A percentile compares a stretch with the other conserved stretches of the same genome.
These are phyloP conservation scores for Apiospora saccharicola DNA, from an alignment of 2,329 filamentous ascomycete species.

Conservation along the genomic window DNA sequence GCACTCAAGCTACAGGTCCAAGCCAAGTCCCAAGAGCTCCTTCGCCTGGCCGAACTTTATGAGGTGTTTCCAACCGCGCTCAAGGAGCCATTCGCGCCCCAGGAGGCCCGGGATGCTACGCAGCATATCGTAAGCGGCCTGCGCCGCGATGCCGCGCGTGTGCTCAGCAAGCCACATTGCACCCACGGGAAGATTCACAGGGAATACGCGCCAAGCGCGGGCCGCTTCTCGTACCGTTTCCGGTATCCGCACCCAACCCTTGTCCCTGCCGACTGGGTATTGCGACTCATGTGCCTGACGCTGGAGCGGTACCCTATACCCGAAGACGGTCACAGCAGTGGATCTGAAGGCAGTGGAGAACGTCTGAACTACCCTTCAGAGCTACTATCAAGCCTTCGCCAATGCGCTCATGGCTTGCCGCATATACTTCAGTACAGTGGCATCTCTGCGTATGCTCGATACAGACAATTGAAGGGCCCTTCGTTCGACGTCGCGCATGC, in stretches of 20 bases:
- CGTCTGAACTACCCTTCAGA: not conserved
- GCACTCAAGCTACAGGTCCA: not conserved
- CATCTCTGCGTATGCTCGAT: not conserved
- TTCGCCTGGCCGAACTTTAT: constrained; percentile 4
- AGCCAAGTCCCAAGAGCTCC: constrained; percentile 13
- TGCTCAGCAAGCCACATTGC: not conserved
- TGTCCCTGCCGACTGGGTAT: not conserved
- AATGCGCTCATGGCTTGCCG: not conserved
- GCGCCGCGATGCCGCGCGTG: constrained; percentile 3
- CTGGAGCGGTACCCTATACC: not conserved
- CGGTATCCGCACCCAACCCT: constrained; percentile 12
- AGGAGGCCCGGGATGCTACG: not conserved
- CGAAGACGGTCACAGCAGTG: not conserved
- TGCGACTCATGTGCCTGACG: constrained; percentile 1
- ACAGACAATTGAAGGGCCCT: not conserved
- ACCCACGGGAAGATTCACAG: not conserved
- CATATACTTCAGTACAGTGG: not conserved
- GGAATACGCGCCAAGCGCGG: not conserved
- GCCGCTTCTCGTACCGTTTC: not conserved
- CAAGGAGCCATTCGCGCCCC: constrained; percentile 8
- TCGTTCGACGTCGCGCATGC: not conserved
- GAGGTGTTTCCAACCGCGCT: not conserved
- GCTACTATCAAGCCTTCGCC: not conserved
- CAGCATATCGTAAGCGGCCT: not conserved
- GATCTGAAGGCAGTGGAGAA: not conserved